Conservation (phyloP, 805 yeast species). For the Lipomyces anomalus region DNA sequence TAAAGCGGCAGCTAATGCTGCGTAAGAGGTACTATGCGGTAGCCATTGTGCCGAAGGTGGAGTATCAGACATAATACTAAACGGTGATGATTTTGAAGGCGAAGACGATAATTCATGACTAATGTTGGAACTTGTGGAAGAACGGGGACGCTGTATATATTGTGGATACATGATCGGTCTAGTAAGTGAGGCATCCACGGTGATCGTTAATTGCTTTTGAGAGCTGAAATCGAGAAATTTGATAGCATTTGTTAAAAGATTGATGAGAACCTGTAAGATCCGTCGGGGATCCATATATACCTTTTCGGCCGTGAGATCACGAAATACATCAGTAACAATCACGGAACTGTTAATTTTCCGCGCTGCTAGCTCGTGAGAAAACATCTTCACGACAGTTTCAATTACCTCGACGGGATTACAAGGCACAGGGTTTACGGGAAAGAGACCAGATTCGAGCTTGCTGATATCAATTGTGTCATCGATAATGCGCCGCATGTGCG, state of each 20-base stretch:
- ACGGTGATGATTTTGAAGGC: not conserved
- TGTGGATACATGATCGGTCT: slow-evolving; percentile 2
- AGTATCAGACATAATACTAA: not conserved
- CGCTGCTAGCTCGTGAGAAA: slow-evolving; percentile 70
- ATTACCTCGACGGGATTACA: slow-evolving; percentile 17
- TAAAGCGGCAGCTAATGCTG: slow-evolving; percentile 18
- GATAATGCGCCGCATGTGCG: slow-evolving; percentile 39
- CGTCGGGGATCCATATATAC: slow-evolving; percentile 85
- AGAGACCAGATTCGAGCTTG: slow-evolving; percentile 22
- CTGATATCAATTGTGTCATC: slow-evolving; percentile 68
- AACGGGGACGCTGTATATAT: not conserved
- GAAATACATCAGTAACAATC: slow-evolving; percentile 33
- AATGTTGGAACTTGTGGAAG: not conserved
- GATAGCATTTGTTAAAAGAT: slow-evolving; percentile 80
- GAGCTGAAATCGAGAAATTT: slow-evolving; percentile 94
- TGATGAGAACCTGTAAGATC: slow-evolving; percentile 87
- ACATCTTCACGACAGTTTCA: slow-evolving; percentile 67
- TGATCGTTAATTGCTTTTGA: slow-evolving; percentile 34
- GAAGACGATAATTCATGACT: not conserved
- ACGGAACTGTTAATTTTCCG: slow-evolving; percentile 64
- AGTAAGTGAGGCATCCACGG: slow-evolving; percentile 16
- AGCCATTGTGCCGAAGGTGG: not conserved
- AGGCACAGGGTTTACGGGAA: slow-evolving; percentile 18
- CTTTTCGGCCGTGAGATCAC: slow-evolving; percentile 29
- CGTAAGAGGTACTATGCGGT: slow-evolving; percentile 9